phyloP scores from a whole-genome alignment of 2,329 filamentous ascomycete genomes.

The Calonectria ilicicola region DNA sequence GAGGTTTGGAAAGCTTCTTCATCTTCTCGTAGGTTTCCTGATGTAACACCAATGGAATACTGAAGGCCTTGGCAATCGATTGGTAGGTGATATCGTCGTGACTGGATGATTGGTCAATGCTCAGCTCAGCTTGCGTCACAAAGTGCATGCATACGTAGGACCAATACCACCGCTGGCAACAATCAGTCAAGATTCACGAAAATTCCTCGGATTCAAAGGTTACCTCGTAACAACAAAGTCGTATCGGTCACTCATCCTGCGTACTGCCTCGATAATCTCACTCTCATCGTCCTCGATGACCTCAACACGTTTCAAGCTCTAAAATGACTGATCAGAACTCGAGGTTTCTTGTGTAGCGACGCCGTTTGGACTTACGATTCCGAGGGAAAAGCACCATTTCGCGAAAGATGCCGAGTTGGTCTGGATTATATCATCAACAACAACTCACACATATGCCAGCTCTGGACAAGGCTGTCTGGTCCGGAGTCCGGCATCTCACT shows the following conservation, averaged over 20 bases:
- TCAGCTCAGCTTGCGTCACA: neutral
- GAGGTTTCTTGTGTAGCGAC: neutral
- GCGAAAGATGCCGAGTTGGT: slow-evolving; percentile 74
- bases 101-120: slow-evolving; percentile 57
- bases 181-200: slow-evolving; percentile 21
- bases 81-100: slow-evolving; percentile 99
- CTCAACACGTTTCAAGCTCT: slow-evolving; percentile 86
- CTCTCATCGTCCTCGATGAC: slow-evolving; percentile 93
- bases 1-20: slow-evolving; percentile 82
- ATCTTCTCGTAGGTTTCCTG: slow-evolving; percentile 82
- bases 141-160: slow-evolving; percentile 76
- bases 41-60: slow-evolving; percentile 81
- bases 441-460: neutral
- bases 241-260: slow-evolving; percentile 88
- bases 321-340: neutral
- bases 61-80: slow-evolving; percentile 91
- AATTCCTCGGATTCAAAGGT: neutral
- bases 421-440: slow-evolving; percentile 50
- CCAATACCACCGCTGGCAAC: slow-evolving; percentile 85
- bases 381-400: slow-evolving; percentile 73
- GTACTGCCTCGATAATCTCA: slow-evolving; percentile 89
- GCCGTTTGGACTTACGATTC: slow-evolving; percentile 60
- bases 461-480: neutral
- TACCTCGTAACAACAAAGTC: slow-evolving; percentile 93
- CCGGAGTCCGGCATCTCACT: slow-evolving; percentile 33